These are phyloP conservation scores for Myochromella boudieri DNA, from an alignment of 768 basidiomycete species.

Conservation along the genomic window DNA sequence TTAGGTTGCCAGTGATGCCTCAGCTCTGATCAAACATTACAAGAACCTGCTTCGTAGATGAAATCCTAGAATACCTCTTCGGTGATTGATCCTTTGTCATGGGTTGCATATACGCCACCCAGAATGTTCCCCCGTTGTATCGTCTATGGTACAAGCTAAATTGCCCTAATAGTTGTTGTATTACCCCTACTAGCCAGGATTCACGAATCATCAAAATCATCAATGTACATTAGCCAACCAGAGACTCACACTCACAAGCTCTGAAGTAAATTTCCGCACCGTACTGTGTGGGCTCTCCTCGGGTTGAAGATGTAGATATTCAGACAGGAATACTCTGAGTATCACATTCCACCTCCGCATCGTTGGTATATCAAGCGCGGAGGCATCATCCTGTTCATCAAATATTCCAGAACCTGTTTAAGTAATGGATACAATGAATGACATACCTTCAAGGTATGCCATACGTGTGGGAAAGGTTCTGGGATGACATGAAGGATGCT, in stretches of 20 bases:
- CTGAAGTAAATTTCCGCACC: constrained; percentile 37
- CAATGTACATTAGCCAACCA: no score
- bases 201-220: neutral
- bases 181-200: constrained; percentile 20
- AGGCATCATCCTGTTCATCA: constrained; percentile 78
- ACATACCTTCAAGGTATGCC: constrained; percentile 70
- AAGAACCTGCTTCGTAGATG: constrained; percentile 28
- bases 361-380: constrained; percentile 80
- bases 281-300: constrained; percentile 30
- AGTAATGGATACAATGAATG: constrained; percentile 37
- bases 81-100: neutral
- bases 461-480: constrained; percentile 84
- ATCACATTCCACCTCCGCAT: constrained; percentile 90
- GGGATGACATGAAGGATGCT: constrained; percentile 89
- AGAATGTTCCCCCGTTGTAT: no score
- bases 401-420: neutral
- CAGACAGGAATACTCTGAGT: constrained; percentile 82
- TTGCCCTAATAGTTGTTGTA: neutral
- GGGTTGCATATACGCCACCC: neutral
- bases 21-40: constrained; percentile 33
- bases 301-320: constrained; percentile 79
- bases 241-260: constrained; percentile 58
- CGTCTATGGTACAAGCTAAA: constrained; percentile 8
- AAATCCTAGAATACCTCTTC: neutral
- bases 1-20: constrained; percentile 35